Evolutionary conservation across 805 yeast species (phyloP).

Genomic region (Spathaspora passalidarum): DNA sequence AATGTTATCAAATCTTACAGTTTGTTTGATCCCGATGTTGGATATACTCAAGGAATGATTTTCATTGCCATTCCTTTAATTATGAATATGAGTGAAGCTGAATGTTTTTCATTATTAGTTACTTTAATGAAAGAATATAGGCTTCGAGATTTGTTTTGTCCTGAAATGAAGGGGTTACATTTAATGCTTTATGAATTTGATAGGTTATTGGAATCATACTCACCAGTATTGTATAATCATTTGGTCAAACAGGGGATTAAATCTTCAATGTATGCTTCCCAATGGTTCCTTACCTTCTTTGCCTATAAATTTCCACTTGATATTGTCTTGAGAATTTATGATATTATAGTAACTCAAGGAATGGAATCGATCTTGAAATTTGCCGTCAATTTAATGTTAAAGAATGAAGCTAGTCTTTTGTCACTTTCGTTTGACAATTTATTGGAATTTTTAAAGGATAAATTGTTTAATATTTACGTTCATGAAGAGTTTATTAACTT

Average conservation of each 20-base stretch:
- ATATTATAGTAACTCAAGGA: constrained; percentile 88
- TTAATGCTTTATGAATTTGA: constrained; percentile 86
- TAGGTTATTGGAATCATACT: constrained; percentile 70
- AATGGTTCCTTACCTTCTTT: constrained; percentile 94
- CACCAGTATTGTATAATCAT: constrained; percentile 74
- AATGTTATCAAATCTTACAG: constrained; percentile 82
- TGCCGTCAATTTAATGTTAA: constrained; percentile 74
- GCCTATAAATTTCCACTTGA: constrained; percentile 92
- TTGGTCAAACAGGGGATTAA: constrained; percentile 80
- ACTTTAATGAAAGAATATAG: constrained; percentile 82
- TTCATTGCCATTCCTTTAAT: constrained; percentile 84
- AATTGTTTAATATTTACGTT: constrained; percentile 69
- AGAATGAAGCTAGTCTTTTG: constrained; percentile 59
- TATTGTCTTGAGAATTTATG: constrained; percentile 83
- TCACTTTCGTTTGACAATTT: constrained; percentile 71
- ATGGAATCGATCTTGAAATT: constrained; percentile 81
- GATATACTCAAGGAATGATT: constrained; percentile 98
- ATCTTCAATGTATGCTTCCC: constrained; percentile 95
- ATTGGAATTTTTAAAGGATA: constrained; percentile 73
- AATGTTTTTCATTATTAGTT: constrained; percentile 78
- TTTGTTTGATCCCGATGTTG: constrained; percentile 85
- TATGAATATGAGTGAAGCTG: constrained; percentile 77
- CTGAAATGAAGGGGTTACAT: constrained; percentile 94
- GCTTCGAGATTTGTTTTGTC: constrained; percentile 72
- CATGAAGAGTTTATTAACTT: constrained; percentile 32